A percentile compares a stretch with the other conserved stretches of the same genome.
These are phyloP conservation scores for Periconia macrospinosa DNA, from an alignment of 2,329 filamentous ascomycete species.

Conservation along the genomic window DNA sequence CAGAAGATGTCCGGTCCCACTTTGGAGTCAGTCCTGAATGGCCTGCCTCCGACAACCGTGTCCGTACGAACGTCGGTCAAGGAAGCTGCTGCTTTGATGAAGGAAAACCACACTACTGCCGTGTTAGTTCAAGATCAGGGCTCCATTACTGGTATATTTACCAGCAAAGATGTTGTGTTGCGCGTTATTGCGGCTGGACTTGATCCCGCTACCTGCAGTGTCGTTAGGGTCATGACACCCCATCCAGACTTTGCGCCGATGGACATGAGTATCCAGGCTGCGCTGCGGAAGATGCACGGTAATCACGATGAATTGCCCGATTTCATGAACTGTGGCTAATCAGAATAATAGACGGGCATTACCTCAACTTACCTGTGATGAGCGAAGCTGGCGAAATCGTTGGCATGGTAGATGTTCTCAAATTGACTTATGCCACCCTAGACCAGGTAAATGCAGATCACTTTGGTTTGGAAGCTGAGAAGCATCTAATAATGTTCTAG, in stretches of 20 bases:
- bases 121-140: slow-evolving; percentile 95
- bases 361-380: slow-evolving; percentile 98
- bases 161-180: slow-evolving; percentile 97
- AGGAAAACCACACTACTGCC: slow-evolving; percentile 97
- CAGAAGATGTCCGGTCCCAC: slow-evolving; percentile 98
- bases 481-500: slow-evolving; percentile 39
- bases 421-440: slow-evolving; percentile 95
- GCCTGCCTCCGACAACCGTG: slow-evolving; percentile 88
- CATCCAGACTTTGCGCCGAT: slow-evolving; percentile 98
- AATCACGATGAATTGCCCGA: slow-evolving; percentile 41
- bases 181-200: slow-evolving; percentile 96
- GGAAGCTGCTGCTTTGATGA: slow-evolving; percentile 94
- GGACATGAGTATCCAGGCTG: slow-evolving; percentile 98
- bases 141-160: slow-evolving; percentile 98
- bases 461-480: neutral
- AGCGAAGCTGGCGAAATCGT: slow-evolving; percentile 96
- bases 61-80: slow-evolving; percentile 95
- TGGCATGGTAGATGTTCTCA: slow-evolving; percentile 98
- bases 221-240: slow-evolving; percentile 98
- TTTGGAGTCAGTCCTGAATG: slow-evolving; percentile 89
- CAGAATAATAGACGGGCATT: slow-evolving; percentile 78
- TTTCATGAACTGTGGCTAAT: slow-evolving; percentile 3
- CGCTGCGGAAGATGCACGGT: slow-evolving; percentile 99
- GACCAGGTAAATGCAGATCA: slow-evolving; percentile 69
- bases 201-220: slow-evolving; percentile 92